phyloP scores from a whole-genome alignment of 495 filamentous ascomycete species.

The Penicillium chermesinum region DNA sequence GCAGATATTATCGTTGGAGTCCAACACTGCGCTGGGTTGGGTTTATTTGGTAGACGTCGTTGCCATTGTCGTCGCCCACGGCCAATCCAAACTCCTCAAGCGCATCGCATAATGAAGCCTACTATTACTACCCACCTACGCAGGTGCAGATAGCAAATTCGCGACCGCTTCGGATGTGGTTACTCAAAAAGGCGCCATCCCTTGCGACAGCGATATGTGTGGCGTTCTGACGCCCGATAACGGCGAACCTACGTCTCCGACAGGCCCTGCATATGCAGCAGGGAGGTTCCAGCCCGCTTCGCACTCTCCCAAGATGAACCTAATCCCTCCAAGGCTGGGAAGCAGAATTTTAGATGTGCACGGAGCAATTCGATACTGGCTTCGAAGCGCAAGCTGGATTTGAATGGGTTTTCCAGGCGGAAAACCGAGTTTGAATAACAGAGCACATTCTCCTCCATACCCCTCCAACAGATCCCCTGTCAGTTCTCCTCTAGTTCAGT shows the following conservation, averaged over 20 bases:
- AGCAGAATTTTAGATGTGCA: neutral
- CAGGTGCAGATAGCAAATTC: neutral
- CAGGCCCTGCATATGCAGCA: neutral
- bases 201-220: neutral
- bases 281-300: neutral
- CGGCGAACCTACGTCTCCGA: neutral
- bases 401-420: too few relatives aligned
- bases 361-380: too few relatives aligned
- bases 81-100: neutral
- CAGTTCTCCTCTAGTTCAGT: too few relatives aligned
- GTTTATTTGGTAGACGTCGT: neutral
- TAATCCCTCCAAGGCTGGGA: neutral
- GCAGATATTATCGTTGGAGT: too few relatives aligned
- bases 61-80: neutral
- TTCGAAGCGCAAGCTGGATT: too few relatives aligned
- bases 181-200: neutral
- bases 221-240: neutral
- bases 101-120: neutral
- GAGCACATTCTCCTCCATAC: too few relatives aligned
- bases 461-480: too few relatives aligned
- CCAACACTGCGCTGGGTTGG: too few relatives aligned
- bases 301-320: neutral
- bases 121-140: neutral
- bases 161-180: neutral
- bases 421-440: too few relatives aligned